A percentile compares a stretch with the other conserved stretches of the same genome.
Conservation (phyloP, 2,329 filamentous ascomycete species). For the Neoscytalidium dimidiatum region DNA sequence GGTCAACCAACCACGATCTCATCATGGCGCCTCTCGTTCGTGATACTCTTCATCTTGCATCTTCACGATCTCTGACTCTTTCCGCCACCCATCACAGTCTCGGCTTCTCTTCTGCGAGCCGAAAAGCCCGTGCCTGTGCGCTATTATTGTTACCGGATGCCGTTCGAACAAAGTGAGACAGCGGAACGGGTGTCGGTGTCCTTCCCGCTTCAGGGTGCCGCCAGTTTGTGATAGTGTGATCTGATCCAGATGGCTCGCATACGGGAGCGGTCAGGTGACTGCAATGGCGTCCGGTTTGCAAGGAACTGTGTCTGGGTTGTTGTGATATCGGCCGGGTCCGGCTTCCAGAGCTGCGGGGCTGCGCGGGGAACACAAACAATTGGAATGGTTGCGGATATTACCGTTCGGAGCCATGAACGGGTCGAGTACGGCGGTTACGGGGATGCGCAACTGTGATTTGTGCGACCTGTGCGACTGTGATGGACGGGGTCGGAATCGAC, state of each 20-base stretch:
- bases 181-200: not conserved
- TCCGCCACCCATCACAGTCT: not conserved
- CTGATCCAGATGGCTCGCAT: conserved; percentile 6
- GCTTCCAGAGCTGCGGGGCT: not conserved
- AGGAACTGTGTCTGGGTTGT: not conserved
- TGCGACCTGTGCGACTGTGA: not conserved
- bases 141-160: not conserved
- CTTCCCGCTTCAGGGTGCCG: not conserved
- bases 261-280: not conserved
- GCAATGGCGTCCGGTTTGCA: not conserved
- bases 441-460: not conserved
- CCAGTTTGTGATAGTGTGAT: conserved; percentile 9
- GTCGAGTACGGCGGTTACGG: not conserved
- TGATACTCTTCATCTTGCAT: not conserved
- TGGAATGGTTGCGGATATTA: not conserved
- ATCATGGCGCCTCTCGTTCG: too few species aligned
- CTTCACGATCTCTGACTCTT: not conserved
- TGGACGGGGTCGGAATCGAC: not conserved
- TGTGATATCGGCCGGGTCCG: not conserved
- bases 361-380: not conserved
- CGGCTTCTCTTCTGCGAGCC: not conserved
- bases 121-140: not conserved
- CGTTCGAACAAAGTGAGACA: not conserved
- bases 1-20: not conserved
- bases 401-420: not conserved